Base-by-base conservation (phyloP, 768 basidiomycete genomes). In the Rhizopogon sp. region DNA sequence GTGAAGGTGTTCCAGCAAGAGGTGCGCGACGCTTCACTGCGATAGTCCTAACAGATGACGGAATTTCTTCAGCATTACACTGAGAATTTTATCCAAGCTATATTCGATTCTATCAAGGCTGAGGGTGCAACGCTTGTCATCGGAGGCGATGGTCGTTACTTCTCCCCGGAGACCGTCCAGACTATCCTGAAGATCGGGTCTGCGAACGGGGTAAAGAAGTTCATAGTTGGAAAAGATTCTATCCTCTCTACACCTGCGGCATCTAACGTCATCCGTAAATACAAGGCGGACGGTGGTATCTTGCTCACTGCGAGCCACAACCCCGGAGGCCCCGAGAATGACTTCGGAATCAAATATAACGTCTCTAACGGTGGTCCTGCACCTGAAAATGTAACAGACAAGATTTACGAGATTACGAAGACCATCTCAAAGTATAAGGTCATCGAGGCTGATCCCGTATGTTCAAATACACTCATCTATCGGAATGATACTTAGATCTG, bases 331-430 rank as follows among this genome's bases (percentile, higher is more conserved):
- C 97, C 97, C n/a, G 82, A 93, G 67, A 88, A 90, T 64, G 97
- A 99, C 72, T 99, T 98, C 70, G 97, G 97, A 46, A 98, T 99
- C 83, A 98, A 99, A 74, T 99, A 97, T 79, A 99, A 99, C 72
- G 89, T 93, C 46, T 87, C 88, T 39, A 99, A 99, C 63, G 97
- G 97, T 57, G 97, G 97, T 3, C 96, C 97, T 17, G 97, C 97
- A 20, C 94, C 97, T 0, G 97, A 99, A 74, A 84, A 78, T 65
- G 87, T 99, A 56, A 99, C 97, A n/a, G 80, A 99, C 75, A 87
- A 85, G 74, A 98, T 99, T 60, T 96, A 80, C 69, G 93, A 91
- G 67, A 86, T 83, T 72, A 93, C 93, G 53, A 96, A 92, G 80
- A 82, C 82, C 13, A 91, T 98, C 68, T 71, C 77, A 57, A 82